These are phyloP conservation scores for Diaporthe helianthi DNA, from an alignment of 2,329 filamentous ascomycete species.

Conservation along the genomic window DNA sequence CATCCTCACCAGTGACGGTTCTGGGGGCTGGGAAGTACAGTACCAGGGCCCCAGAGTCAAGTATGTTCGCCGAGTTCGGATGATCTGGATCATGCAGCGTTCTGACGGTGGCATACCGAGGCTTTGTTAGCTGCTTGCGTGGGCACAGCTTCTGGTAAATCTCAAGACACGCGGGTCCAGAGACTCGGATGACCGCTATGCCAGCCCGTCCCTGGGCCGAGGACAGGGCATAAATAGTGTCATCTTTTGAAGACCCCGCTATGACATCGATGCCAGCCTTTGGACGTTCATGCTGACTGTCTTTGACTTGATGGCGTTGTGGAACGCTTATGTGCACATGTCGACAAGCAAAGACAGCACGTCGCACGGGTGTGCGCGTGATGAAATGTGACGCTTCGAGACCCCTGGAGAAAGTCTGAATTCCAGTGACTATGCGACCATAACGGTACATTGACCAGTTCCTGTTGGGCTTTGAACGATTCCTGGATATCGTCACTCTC, in stretches of 20 bases:
- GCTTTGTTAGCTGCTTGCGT: conserved; percentile 50
- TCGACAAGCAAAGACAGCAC: background rate
- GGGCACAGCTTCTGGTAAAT: conserved; percentile 63
- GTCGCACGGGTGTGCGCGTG: background rate
- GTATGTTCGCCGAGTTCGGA: conserved; percentile 56
- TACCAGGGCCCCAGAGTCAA: conserved; percentile 80
- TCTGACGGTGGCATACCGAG: conserved; percentile 73
- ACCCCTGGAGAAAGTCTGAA: conserved; percentile 2
- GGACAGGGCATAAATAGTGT: conserved; percentile 92
- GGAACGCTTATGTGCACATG: background rate
- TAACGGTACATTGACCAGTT: conserved; percentile 34
- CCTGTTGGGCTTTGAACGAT: background rate
- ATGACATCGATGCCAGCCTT: conserved; percentile 18
- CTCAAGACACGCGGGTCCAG: conserved; percentile 76
- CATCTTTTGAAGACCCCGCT: conserved; percentile 41
- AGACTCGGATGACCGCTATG: conserved; percentile 89
- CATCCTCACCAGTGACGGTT: conserved; percentile 90
- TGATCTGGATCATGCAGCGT: conserved; percentile 67
- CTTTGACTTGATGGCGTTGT: background rate
- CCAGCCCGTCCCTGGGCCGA: conserved; percentile 85
- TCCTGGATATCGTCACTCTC: background rate
- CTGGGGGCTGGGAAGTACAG: conserved; percentile 82
- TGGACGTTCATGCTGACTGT: background rate
- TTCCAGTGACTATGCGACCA: conserved; percentile 31
- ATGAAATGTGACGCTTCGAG: background rate